Evolutionary conservation across 495 filamentous ascomycete species (phyloP).

Genomic region (Cercophora samala): DNA sequence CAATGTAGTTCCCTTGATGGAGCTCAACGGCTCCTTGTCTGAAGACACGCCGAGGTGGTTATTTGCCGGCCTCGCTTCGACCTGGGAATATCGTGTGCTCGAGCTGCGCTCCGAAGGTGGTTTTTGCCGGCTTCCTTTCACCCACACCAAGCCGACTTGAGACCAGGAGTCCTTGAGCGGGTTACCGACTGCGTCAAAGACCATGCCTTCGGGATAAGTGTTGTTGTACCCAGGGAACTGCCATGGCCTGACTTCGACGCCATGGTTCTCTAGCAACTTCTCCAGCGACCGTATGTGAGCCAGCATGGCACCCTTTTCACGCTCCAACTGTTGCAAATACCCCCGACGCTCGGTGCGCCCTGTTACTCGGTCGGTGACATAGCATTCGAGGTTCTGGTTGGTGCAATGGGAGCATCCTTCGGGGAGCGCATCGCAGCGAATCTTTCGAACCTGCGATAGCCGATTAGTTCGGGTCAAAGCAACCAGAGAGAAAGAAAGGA

Average conservation of each 20-base stretch:
- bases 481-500: not conserved
- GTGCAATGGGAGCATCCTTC: conserved; percentile 74
- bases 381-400: conserved; percentile 67
- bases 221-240: conserved; percentile 30
- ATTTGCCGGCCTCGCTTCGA: conserved; percentile 51
- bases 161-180: conserved; percentile 41
- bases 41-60: conserved; percentile 70
- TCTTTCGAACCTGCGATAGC: conserved; percentile 66
- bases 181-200: conserved; percentile 29
- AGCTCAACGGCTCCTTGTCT: conserved; percentile 62
- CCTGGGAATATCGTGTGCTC: conserved; percentile 30
- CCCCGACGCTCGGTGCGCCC: conserved; percentile 75
- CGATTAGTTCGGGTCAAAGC: conserved; percentile 10
- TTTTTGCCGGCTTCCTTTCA: conserved; percentile 36
- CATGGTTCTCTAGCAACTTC: conserved; percentile 40
- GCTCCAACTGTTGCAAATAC: conserved; percentile 62
- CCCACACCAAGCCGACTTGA: conserved; percentile 49
- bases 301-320: conserved; percentile 54
- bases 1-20: conserved; percentile 69
- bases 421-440: conserved; percentile 70
- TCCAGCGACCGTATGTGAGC: conserved; percentile 50
- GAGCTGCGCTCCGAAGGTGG: conserved; percentile 3
- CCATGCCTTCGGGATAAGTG: conserved; percentile 31
- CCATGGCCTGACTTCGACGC: conserved; percentile 41
- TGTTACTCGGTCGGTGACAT: conserved; percentile 83